Percentiles rank a stretch among this genome's conserved stretches.
Evolutionary conservation across 2,329 filamentous ascomycete genomes (phyloP).

Genomic region (Onygenales sp.): DNA sequence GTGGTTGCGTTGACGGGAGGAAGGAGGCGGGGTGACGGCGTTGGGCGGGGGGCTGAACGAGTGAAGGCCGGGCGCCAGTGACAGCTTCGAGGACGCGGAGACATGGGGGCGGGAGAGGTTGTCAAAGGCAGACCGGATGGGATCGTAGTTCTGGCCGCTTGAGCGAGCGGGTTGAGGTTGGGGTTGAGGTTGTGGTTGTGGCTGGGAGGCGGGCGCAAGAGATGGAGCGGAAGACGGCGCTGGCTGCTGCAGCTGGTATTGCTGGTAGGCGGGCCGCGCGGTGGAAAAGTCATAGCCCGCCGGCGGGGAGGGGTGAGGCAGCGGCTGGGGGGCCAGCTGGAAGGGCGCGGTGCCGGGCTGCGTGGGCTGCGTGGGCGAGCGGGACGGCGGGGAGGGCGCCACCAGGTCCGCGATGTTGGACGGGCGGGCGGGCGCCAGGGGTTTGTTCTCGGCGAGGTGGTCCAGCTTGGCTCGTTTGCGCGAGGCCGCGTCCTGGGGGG

Average conservation of each 20-base stretch:
- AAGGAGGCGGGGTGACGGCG: constrained; percentile 39
- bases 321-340: constrained; percentile 1
- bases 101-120: constrained; percentile 27
- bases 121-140: constrained; percentile 64
- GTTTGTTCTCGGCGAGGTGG: constrained; percentile 15
- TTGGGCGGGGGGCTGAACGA: constrained; percentile 37
- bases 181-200: neutral
- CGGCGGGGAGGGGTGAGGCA: constrained; percentile 5
- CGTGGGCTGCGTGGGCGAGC: constrained; percentile 2
- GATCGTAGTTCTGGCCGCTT: constrained; percentile 79
- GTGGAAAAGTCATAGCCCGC: constrained; percentile 32
- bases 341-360: neutral
- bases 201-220: neutral
- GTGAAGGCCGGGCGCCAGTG: constrained; percentile 33
- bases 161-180: constrained; percentile 34
- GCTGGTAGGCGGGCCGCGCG: neutral
- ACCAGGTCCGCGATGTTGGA: constrained; percentile 33
- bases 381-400: constrained; percentile 12
- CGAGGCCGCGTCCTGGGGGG: constrained; percentile 16
- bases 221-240: neutral
- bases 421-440: constrained; percentile 21
- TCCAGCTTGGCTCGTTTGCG: constrained; percentile 42
- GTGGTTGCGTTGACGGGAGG: constrained; percentile 43
- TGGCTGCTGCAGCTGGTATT: neutral
- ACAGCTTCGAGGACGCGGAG: constrained; percentile 20